These are phyloP conservation scores for Xenoacremonium recifei DNA, from an alignment of 2,329 filamentous ascomycete genomes.

Conservation along the genomic window DNA sequence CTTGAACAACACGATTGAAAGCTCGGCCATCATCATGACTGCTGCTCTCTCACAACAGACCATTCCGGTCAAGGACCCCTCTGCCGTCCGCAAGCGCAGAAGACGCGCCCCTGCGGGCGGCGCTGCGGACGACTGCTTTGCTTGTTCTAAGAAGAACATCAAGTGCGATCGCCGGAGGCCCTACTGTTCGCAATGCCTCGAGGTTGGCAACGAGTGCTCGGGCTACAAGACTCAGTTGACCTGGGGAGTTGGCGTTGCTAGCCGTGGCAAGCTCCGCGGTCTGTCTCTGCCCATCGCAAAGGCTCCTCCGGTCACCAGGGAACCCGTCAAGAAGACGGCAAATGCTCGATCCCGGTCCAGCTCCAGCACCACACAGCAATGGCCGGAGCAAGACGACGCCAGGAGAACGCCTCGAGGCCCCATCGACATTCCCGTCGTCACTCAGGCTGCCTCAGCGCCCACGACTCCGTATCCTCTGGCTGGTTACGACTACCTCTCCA, in stretches of 20 bases:
- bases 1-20: constrained; percentile 2
- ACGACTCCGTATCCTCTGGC: constrained; percentile 36
- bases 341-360: constrained; percentile 43
- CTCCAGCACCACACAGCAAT: constrained; percentile 35
- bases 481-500: constrained; percentile 50
- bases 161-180: constrained; percentile 90
- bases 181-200: constrained; percentile 93
- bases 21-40: constrained; percentile 51
- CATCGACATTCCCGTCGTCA: constrained; percentile 35
- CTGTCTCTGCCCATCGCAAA: constrained; percentile 72
- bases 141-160: constrained; percentile 78
- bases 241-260: constrained; percentile 94
- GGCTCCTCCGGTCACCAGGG: constrained; percentile 51
- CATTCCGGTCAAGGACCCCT: constrained; percentile 47
- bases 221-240: constrained; percentile 97
- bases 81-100: constrained; percentile 67
- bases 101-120: constrained; percentile 86
- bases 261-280: constrained; percentile 89
- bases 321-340: constrained; percentile 45
- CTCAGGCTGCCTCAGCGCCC: constrained; percentile 41
- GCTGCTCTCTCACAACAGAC: constrained; percentile 45
- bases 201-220: constrained; percentile 87
- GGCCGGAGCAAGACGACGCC: constrained; percentile 32
- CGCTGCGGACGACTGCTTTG: constrained; percentile 92
- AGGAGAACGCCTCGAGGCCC: constrained; percentile 30